phyloP scores from a whole-genome alignment of 495 filamentous ascomycete species.

The Podospora didyma region DNA sequence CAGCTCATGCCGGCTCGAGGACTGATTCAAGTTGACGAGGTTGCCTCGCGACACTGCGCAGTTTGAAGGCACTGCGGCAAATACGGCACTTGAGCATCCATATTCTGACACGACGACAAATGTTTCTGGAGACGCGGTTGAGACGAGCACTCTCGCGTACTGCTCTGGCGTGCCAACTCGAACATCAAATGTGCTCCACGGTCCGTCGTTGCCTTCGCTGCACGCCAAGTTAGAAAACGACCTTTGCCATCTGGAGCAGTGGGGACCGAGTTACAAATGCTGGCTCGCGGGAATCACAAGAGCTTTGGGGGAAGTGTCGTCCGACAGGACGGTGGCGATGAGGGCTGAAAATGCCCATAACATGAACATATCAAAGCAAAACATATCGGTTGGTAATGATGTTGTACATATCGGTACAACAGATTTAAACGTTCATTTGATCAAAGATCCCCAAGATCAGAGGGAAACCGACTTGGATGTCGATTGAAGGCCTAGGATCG shows the following conservation, averaged over 20 bases:
- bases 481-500: too few species aligned
- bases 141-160: constrained; percentile 40
- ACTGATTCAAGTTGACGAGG: constrained; percentile 44
- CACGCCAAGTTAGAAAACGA: constrained; percentile 2
- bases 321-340: background rate
- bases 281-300: constrained; percentile 31
- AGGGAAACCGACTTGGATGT: too few species aligned
- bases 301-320: constrained; percentile 19
- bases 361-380: background rate
- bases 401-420: too few species aligned
- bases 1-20: constrained; percentile 43
- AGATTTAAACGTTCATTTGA: too few species aligned
- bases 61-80: constrained; percentile 27
- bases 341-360: background rate
- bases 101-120: constrained; percentile 33
- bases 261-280: constrained; percentile 10
- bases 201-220: constrained; percentile 53
- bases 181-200: constrained; percentile 50
- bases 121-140: constrained; percentile 41
- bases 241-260: background rate
- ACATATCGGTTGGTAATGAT: background rate
- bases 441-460: too few species aligned
- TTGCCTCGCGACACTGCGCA: constrained; percentile 45
- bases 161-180: constrained; percentile 48
- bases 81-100: constrained; percentile 28